These are phyloP conservation scores for Arabidopsis lyrata DNA, from an alignment of 441 rosid genomes.

Conservation along the genomic window DNA sequence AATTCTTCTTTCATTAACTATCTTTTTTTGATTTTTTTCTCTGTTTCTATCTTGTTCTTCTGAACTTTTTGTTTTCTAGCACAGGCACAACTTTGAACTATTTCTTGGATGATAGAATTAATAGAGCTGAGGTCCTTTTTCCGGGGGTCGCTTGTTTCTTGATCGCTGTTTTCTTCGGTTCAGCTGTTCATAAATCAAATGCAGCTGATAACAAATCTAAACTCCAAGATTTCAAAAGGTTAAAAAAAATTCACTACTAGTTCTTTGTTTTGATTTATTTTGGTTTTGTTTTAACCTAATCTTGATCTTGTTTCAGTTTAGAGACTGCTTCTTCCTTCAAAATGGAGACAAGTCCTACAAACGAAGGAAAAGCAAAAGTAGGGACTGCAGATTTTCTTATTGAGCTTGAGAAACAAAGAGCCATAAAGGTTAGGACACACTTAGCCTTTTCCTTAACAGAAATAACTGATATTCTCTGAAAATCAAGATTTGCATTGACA, in stretches of 20 bases:
- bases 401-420: conserved; percentile 75
- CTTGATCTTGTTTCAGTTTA: conserved; percentile 34
- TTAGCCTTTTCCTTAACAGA: not conserved
- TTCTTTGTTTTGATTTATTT: not conserved
- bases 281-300: not conserved
- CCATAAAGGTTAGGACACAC: conserved; percentile 63
- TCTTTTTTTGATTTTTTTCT: not conserved
- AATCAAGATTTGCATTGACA: conserved; percentile 41
- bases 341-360: conserved; percentile 7
- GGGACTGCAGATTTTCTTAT: conserved; percentile 77
- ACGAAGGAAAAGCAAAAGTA: conserved; percentile 51
- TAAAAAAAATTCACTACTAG: not conserved
- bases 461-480: not conserved
- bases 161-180: conserved; percentile 75
- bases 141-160: conserved; percentile 85
- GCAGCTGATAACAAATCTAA: conserved; percentile 67
- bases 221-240: conserved; percentile 48
- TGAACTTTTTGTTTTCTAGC: not conserved
- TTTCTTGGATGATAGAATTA: conserved; percentile 81
- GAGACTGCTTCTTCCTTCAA: conserved; percentile 36
- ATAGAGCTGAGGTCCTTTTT: conserved; percentile 76
- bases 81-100: conserved; percentile 79
- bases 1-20: not conserved
- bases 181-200: conserved; percentile 82
- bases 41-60: not conserved